Evolutionary conservation across 73 alveolate genomes (phyloP).

Genomic region (Paramecium biaurelia): DNA sequence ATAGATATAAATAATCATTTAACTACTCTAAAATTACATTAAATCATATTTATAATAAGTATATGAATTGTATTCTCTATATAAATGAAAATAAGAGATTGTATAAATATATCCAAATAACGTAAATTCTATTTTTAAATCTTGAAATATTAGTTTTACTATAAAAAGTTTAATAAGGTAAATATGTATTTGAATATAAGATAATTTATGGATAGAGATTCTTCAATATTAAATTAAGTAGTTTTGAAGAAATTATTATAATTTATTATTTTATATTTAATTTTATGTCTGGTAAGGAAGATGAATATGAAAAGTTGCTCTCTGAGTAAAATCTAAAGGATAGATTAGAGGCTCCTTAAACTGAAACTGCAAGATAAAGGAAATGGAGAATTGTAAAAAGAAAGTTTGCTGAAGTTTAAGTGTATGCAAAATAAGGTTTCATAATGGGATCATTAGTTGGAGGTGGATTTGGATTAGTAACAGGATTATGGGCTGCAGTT

Average conservation of each 20-base stretch:
- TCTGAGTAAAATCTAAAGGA: slow-evolving; percentile 19
- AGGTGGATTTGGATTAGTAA: slow-evolving; percentile 52
- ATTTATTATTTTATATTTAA: neutral
- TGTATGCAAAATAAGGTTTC: slow-evolving; percentile 56
- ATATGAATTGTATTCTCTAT: too few relatives aligned
- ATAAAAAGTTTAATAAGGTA: too few relatives aligned
- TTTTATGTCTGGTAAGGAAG: slow-evolving; percentile 36
- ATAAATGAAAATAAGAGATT: too few relatives aligned
- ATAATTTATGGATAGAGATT: too few relatives aligned
- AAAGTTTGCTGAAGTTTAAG: slow-evolving; percentile 31
- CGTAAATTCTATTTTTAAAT: too few relatives aligned
- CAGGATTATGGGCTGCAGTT: slow-evolving; percentile 57
- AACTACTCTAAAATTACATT: too few relatives aligned
- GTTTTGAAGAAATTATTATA: neutral
- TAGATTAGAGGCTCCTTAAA: slow-evolving; percentile 56
- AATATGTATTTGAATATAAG: too few relatives aligned
- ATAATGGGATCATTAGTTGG: slow-evolving; percentile 60
- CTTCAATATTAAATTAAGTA: neutral
- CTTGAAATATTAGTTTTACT: too few relatives aligned
- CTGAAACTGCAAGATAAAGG: slow-evolving; percentile 52
- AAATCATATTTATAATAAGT: too few relatives aligned
- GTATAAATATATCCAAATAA: too few relatives aligned
- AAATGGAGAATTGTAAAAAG: slow-evolving; percentile 45
- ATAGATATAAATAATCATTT: too few relatives aligned
- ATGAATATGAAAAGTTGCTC: slow-evolving; percentile 20